Conservation (phyloP, 352 stramenopile species). For the Pythium aphanidermatum region DNA sequence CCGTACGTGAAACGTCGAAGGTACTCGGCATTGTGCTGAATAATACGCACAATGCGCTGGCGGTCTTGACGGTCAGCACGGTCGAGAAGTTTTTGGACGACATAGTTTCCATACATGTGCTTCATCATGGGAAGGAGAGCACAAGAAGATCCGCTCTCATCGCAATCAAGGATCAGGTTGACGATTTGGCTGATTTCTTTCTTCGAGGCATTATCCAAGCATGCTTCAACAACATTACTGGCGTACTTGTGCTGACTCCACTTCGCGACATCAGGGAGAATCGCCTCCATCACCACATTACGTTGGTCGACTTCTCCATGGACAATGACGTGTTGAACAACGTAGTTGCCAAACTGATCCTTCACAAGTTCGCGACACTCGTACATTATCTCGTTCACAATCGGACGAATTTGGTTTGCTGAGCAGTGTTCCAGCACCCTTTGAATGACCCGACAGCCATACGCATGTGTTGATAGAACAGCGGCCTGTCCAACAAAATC, state of each 20-base stretch:
- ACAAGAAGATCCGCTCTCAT: conserved; percentile 64
- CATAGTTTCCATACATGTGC: conserved; percentile 96
- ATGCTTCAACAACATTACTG: conserved; percentile 95
- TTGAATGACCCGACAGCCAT: conserved; percentile 97
- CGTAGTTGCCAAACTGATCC: conserved; percentile 99
- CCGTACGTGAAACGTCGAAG: conserved; percentile 91
- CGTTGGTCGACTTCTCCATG: conserved; percentile 87
- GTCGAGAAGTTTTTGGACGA: conserved; percentile 95
- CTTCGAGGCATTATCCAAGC: conserved; percentile 83
- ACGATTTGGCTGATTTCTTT: conserved; percentile 79
- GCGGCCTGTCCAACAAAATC: conserved; percentile 91
- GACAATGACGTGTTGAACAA: conserved; percentile 98
- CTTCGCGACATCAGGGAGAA: conserved; percentile 83
- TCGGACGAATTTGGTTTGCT: conserved; percentile 85
- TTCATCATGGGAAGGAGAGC: conserved; percentile 93
- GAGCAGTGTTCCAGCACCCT: conserved; percentile 96
- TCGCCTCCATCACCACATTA: conserved; percentile 73
- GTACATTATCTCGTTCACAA: conserved; percentile 92
- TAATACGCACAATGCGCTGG: conserved; percentile 86
- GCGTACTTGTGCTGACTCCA: conserved; percentile 96
- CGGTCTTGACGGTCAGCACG: conserved; percentile 81
- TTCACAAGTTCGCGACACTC: conserved; percentile 84
- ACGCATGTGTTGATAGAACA: conserved; percentile 94
- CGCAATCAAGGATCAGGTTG: conserved; percentile 67
- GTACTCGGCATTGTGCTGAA: conserved; percentile 86